phyloP scores from a whole-genome alignment of 306 rosid genomes.

The Cicer judaicum region DNA sequence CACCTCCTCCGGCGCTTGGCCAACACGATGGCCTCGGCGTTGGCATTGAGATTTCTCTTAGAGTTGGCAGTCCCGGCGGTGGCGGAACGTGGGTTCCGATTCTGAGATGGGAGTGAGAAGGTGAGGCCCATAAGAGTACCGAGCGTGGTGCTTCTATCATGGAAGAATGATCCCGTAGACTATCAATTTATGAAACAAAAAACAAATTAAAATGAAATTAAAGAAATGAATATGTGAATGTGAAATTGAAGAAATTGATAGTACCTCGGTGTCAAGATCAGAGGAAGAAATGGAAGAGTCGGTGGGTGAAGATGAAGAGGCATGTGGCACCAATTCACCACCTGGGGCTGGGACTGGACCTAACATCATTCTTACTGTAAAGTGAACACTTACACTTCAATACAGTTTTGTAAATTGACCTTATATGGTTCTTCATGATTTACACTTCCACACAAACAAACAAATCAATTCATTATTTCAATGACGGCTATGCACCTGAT shows the following conservation, averaged over 20 bases:
- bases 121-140: slow-evolving; percentile 93
- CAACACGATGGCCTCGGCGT: slow-evolving; percentile 14
- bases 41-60: slow-evolving; percentile 47
- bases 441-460: too few species aligned
- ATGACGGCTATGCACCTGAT: too few species aligned
- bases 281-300: slow-evolving; percentile 89
- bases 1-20: slow-evolving; percentile 61
- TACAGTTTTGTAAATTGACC: too few species aligned
- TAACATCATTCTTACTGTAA: slow-evolving; percentile 40
- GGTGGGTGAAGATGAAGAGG: slow-evolving; percentile 71
- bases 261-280: slow-evolving; percentile 84
- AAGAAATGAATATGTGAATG: not conserved
- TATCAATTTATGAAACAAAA: slow-evolving; percentile 10
- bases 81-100: not conserved
- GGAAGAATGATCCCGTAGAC: slow-evolving; percentile 97
- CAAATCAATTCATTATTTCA: too few species aligned
- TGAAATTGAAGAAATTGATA: not conserved
- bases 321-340: slow-evolving; percentile 54
- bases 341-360: slow-evolving; percentile 47
- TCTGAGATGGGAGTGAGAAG: slow-evolving; percentile 75
- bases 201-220: not conserved
- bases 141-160: slow-evolving; percentile 82
- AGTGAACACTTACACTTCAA: too few species aligned
- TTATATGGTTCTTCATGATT: too few species aligned
- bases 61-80: slow-evolving; percentile 44